Percentiles rank a stretch among this genome's conserved stretches.
Conservation (phyloP, 2,329 filamentous ascomycete genomes). For the Aspergillus luchuensis region DNA sequence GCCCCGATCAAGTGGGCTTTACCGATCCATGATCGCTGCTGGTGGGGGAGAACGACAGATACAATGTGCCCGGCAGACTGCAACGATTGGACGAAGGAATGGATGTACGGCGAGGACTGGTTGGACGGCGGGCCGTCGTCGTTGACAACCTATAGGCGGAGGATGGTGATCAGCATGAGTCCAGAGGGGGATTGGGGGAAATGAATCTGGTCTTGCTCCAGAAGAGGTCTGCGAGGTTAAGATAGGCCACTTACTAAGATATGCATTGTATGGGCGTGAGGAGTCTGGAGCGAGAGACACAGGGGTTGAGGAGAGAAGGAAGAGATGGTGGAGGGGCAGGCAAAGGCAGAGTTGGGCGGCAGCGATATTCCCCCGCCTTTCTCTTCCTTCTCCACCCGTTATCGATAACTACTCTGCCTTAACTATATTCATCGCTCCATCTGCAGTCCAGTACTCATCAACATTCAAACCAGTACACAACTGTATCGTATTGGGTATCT, state of each 20-base stretch:
- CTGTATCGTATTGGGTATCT: constrained; percentile 5
- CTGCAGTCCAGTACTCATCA: neutral
- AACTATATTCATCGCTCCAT: neutral
- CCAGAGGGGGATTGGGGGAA: neutral
- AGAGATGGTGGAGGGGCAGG: constrained; percentile 18
- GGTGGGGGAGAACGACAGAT: constrained; percentile 86
- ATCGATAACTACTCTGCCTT: constrained; percentile 20
- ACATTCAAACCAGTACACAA: neutral
- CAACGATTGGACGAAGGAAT: constrained; percentile 70
- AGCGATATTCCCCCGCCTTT: constrained; percentile 15
- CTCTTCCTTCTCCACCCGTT: constrained; percentile 23
- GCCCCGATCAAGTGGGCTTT: constrained; percentile 96
- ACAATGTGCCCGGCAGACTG: constrained; percentile 79
- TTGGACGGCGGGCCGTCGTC: constrained; percentile 80
- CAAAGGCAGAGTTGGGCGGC: constrained; percentile 8
- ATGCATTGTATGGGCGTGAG: constrained; percentile 45
- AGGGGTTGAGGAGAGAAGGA: constrained; percentile 16
- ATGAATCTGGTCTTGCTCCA: no score
- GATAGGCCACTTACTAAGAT: constrained; percentile 48
- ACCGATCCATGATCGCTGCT: constrained; percentile 95
- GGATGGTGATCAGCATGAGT: constrained; percentile 8
- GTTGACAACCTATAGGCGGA: constrained; percentile 55
- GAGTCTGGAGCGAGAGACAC: constrained; percentile 6
- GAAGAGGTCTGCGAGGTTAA: no score
- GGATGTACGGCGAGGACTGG: constrained; percentile 77